Base-by-base conservation (phyloP, 805 yeast genomes). In the Cyberlindnera euphorbiiphila region DNA sequence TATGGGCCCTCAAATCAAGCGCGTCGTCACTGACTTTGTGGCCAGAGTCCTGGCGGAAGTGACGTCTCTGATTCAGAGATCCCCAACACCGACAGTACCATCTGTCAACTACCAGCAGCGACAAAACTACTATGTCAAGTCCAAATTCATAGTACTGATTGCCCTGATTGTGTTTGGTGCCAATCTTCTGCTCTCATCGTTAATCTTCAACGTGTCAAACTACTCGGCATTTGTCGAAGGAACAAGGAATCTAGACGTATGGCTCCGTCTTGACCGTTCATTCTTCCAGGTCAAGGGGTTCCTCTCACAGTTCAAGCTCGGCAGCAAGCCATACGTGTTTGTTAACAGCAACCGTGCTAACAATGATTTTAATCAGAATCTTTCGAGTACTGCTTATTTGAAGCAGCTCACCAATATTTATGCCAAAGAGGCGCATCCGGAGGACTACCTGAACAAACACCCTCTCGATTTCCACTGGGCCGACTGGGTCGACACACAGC, bases 401-500 rank as follows among this genome's bases (percentile, higher is more conserved):
- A 30, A 36, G 7, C 30, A 45, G 19, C n/a, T 54, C 2, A 28
- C 16, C 2, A 16, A 32, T 10, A 35, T 46, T 12, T 47, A 43
- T 25, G n/a, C 24, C 14, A 20, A 23, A 5, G 46, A 53, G 25
- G 15, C 21, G 1, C 34, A 46, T 20, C 57, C 57, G 13, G 49
- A 49, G 12, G 16, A 16, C 1, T 47, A 37, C 20, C 14, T 52
- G 10, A 6, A 18, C 10, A 6, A 30, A 3, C 31, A 53, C 30
- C 38, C 38, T 18, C 26, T 50, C 8, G 39, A 42, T 9, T 49
- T 51, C 42, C 57, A 62, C 48, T 62, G 65, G 68, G 58, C 55
- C 31, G 64, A 55, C 32, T 58, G 62, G 62, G 47, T 48, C 12
- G 61, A 58, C 33, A 31, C 51, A 3, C 39, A 50, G 4, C 51